phyloP scores from a whole-genome alignment of 768 basidiomycete species.

The Tubosaeta sp. region DNA sequence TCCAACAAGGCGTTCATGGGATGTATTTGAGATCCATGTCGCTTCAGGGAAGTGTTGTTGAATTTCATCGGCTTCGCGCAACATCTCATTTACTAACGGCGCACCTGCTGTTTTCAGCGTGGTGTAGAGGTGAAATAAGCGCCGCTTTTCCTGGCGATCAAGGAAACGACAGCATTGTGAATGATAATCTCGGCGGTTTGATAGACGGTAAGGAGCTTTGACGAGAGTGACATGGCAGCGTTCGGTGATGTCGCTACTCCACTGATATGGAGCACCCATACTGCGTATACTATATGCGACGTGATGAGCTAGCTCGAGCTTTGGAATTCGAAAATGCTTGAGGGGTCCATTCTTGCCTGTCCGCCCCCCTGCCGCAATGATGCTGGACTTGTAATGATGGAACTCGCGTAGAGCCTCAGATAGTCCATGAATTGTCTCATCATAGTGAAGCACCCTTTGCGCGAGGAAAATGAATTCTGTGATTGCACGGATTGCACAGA shows the following conservation, averaged over 20 bases:
- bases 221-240: constrained; percentile 6
- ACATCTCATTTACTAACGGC: constrained; percentile 1
- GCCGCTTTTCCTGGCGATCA: constrained; percentile 3
- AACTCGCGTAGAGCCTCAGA: constrained; percentile 2
- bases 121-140: constrained; percentile 4
- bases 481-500: constrained; percentile 32
- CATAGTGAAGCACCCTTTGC: constrained; percentile 18
- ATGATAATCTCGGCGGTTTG: constrained; percentile 1
- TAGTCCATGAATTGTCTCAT: constrained; percentile 2
- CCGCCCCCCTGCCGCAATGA: not conserved
- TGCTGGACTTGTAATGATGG: constrained; percentile 7
- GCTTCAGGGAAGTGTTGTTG: not conserved
- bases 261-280: constrained; percentile 25
- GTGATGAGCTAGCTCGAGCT: constrained; percentile 22
- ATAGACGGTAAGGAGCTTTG: not conserved
- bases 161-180: constrained; percentile 7
- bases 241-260: constrained; percentile 11
- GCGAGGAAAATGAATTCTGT: constrained; percentile 37
- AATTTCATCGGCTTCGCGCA: too few species aligned
- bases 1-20: too few species aligned
- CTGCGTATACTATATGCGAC: constrained; percentile 18
- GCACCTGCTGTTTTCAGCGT: not conserved
- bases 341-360: constrained; percentile 5
- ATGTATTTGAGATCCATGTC: too few species aligned
- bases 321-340: constrained; percentile 3